These are phyloP conservation scores for Colletotrichum sublineola DNA, from an alignment of 2,329 filamentous ascomycete species.

Conservation along the genomic window DNA sequence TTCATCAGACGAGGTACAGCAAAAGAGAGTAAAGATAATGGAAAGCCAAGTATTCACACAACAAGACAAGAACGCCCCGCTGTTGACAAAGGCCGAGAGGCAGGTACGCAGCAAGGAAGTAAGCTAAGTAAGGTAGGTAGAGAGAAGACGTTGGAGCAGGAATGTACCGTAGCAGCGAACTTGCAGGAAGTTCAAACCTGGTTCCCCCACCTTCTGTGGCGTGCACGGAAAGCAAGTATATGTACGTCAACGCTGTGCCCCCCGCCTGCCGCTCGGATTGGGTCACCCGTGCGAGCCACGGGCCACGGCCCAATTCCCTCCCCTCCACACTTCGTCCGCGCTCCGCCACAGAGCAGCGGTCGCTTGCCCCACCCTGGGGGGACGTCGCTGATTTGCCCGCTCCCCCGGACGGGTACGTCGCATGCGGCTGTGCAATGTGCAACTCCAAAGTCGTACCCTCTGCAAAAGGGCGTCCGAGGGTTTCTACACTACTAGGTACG, in stretches of 20 bases:
- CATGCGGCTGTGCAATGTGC: slow-evolving; percentile 40
- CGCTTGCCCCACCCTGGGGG: background rate
- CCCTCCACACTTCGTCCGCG: slow-evolving; percentile 19
- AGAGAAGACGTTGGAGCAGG: background rate
- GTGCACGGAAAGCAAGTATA: background rate
- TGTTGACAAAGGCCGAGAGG: slow-evolving; percentile 15
- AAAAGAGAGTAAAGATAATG: background rate
- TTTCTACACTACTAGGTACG: background rate
- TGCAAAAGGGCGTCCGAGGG: slow-evolving; percentile 21
- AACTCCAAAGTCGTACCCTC: background rate
- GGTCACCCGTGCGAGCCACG: background rate
- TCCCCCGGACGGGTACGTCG: slow-evolving; percentile 12
- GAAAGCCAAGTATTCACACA: slow-evolving; percentile 10
- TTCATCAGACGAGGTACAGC: slow-evolving; percentile 23
- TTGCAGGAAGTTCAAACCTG: slow-evolving; percentile 27
- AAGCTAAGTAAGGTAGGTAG: background rate
- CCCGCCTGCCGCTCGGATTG: slow-evolving; percentile 14
- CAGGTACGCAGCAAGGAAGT: background rate
- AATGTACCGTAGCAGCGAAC: slow-evolving; percentile 1
- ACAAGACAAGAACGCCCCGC: slow-evolving; percentile 14
- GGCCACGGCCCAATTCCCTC: background rate
- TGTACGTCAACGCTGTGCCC: slow-evolving; percentile 30
- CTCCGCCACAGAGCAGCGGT: slow-evolving; percentile 35
- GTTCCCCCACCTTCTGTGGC: background rate
- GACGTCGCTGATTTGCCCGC: slow-evolving; percentile 23